These are phyloP conservation scores for Ambrosia hybrid DNA, from an alignment of 140 eudicot genomes.

Conservation along the genomic window DNA sequence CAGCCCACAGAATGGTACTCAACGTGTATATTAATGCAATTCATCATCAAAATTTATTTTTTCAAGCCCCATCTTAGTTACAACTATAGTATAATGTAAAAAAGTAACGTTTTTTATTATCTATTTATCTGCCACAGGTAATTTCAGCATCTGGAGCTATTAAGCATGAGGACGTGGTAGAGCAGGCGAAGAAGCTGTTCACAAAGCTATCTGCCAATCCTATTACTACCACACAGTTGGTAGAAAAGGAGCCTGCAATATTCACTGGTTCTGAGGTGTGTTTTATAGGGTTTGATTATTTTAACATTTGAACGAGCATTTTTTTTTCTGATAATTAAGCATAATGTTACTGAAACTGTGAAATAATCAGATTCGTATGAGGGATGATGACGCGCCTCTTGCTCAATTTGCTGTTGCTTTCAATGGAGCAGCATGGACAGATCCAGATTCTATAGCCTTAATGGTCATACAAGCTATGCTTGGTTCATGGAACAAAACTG, in stretches of 20 bases:
- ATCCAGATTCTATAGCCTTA: constrained; percentile 90
- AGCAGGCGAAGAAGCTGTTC: constrained; percentile 65
- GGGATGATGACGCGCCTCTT: constrained; percentile 84
- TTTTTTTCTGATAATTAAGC: neutral
- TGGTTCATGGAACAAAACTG: constrained; percentile 81
- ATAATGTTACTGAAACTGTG: constrained; percentile 6
- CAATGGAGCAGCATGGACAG: constrained; percentile 92
- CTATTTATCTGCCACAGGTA: constrained; percentile 47
- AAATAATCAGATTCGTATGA: constrained; percentile 66
- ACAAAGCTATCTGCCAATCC: constrained; percentile 75
- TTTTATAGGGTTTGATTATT: neutral
- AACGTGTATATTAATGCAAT: neutral
- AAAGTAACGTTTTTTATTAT: neutral
- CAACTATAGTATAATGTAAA: neutral
- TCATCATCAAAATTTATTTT: neutral
- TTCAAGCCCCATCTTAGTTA: neutral
- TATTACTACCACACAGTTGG: constrained; percentile 69
- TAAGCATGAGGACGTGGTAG: constrained; percentile 88
- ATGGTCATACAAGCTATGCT: constrained; percentile 95
- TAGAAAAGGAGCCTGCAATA: constrained; percentile 76
- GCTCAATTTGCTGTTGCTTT: constrained; percentile 97
- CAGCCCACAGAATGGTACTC: constrained; percentile 89
- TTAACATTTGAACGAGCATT: neutral
- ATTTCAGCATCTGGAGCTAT: constrained; percentile 94
- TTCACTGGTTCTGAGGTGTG: constrained; percentile 98